Base-by-base conservation (phyloP, 148 eudicot genomes). In the Silene latifolia region DNA sequence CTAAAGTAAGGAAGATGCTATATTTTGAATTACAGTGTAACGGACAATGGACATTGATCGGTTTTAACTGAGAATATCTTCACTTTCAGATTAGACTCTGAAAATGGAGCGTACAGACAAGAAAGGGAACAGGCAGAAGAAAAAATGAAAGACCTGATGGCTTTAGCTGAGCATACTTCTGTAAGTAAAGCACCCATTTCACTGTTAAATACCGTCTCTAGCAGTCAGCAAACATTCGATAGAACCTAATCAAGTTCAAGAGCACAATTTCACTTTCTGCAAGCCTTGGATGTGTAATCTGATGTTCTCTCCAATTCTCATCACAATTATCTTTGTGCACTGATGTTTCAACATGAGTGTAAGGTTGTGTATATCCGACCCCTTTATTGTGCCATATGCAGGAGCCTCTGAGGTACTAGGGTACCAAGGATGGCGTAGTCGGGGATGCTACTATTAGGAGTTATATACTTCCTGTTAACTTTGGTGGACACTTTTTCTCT, bases 81-180 rank as follows among this genome's bases (percentile, higher is more conserved):
- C 42, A 15, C 72, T 85, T 62, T 80, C 85, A 94, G 98, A 76
- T 80, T 91, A 84, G 97, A 87, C 72, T 63, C 79, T 7, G 93
- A 91, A 63, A 77, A 76, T 81, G 79, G 77, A 14, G 76, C 67
- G 72, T 80, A 74, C 21, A 86, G 78, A 66, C 91, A 81, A 67
- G 78, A 63, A 79, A 83, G 87, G 73, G 88, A 80, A 76, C 92
- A 88, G 46, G 92, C 91, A 57, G 83, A 90, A 65, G 79, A 78
- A 73, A 90, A 91, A 63, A 88, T 94, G 92, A 86, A 83, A 72
- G 96, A 94, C 61, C 71, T 94, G 80, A 84, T 84, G 70, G 66
- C 78, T 79, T 86, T 86, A 79, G 93, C 90, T 80, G 96, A 91
- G 80, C 64, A 88, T 77, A 94, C 98, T 77, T 88, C 97, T 67